A percentile compares a stretch with the other conserved stretches of the same genome.
These are phyloP conservation scores for Rhodamnia rubescens DNA, from an alignment of 345 rosid genomes.

Conservation along the genomic window DNA sequence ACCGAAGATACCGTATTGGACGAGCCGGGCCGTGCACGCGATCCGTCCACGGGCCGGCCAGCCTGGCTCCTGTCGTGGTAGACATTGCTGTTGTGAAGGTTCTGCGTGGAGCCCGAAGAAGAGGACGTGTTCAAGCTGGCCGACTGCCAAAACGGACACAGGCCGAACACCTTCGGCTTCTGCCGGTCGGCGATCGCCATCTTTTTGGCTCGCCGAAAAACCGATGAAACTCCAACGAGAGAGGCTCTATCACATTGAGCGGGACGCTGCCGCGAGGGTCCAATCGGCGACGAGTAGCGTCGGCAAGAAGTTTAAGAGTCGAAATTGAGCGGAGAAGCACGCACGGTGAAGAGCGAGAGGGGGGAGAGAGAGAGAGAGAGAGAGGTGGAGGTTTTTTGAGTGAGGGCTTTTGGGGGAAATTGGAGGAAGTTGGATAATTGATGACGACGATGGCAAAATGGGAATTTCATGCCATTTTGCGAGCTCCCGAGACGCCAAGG, in stretches of 20 bases:
- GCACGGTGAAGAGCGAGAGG: background rate
- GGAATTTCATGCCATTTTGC: background rate
- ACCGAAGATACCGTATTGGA: constrained; percentile 53
- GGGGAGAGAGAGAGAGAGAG: background rate
- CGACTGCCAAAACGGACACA: constrained; percentile 77
- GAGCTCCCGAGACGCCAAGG: background rate
- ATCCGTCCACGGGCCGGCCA: constrained; percentile 12
- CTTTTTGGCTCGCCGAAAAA: background rate
- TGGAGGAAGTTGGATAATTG: background rate
- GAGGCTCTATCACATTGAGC: background rate
- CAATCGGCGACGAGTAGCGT: background rate
- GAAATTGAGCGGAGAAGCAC: background rate
- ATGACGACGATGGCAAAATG: background rate
- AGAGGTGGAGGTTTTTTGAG: background rate
- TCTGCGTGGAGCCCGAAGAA: constrained; percentile 51
- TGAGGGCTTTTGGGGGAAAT: background rate
- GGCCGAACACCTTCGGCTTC: constrained; percentile 42
- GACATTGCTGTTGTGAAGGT: constrained; percentile 22
- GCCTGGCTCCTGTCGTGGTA: background rate
- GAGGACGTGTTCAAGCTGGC: constrained; percentile 16
- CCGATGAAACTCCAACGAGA: background rate
- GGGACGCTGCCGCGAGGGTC: background rate
- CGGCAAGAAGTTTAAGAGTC: background rate
- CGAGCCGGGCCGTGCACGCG: constrained; percentile 16
- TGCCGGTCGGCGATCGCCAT: constrained; percentile 55